phyloP scores from a whole-genome alignment of 805 yeast genomes.

The Starmerella gropengiesseri region DNA sequence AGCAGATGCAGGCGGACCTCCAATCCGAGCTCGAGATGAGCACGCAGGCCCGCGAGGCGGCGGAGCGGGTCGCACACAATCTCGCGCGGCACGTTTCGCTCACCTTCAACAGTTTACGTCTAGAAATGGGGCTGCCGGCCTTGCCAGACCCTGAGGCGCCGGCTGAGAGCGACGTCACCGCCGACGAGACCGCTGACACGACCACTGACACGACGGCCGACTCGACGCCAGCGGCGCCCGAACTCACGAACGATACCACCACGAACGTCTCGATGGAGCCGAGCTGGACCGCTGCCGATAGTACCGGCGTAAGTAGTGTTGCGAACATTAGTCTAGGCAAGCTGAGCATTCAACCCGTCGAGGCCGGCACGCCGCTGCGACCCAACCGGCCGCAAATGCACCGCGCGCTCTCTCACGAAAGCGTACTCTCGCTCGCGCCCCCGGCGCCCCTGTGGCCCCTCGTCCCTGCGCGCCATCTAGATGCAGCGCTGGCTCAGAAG shows the following conservation, averaged over 20 bases:
- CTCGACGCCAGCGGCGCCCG: neutral
- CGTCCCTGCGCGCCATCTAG: neutral
- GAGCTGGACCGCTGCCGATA: neutral
- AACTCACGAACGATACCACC: slow-evolving; percentile 5
- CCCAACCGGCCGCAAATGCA: slow-evolving; percentile 8
- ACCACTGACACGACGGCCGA: neutral
- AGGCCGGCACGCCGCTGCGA: slow-evolving; percentile 10
- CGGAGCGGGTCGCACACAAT: slow-evolving; percentile 10
- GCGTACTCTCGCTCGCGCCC: slow-evolving; percentile 17
- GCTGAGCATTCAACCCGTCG: slow-evolving; percentile 1
- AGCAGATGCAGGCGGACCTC: slow-evolving; percentile 17
- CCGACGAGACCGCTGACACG: neutral
- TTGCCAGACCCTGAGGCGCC: too few relatives aligned
- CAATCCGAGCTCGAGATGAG: slow-evolving; percentile 15
- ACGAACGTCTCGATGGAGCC: neutral
- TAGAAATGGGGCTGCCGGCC: slow-evolving; percentile 1
- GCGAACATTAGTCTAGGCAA: neutral
- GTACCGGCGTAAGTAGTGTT: neutral
- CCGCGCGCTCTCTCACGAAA: slow-evolving; percentile 21
- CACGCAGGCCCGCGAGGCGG: slow-evolving; percentile 13
- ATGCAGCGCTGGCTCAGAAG: slow-evolving; percentile 3
- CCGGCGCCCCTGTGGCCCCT: slow-evolving; percentile 5
- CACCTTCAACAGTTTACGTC: slow-evolving; percentile 6
- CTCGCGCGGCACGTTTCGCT: slow-evolving; percentile 12
- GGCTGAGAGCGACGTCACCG: neutral